Evolutionary conservation across 495 filamentous ascomycete genomes (phyloP), one percentile per base, ranked within the genome.

Genomic region (Penicillium atrosanguineum): DNA sequence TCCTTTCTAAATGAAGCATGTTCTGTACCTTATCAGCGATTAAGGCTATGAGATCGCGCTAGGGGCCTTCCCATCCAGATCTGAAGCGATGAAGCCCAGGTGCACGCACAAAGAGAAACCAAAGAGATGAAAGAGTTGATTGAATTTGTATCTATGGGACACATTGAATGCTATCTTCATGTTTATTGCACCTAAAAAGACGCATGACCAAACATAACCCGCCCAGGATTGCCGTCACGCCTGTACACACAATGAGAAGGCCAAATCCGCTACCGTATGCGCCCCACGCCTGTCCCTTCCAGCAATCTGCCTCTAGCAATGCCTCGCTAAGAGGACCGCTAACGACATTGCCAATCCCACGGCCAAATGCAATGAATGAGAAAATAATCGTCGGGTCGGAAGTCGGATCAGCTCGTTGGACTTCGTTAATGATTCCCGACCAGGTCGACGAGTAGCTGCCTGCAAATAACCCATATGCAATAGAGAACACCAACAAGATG

Each of bases 381-480:
- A 84, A 80, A 12, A 86, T 69, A 59, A 85, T 77, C 3, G 72
- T 74, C 1, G 75, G 64, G 37, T 83, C 78, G 1, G 75, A 65
- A 6, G 55, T 59, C 21, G 61, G 38, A 43, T 69, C 62, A 26
- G 64, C 62, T 34, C 53, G 47, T 45, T 75, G 69, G n/a, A 86
- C 61, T 36, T 79, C 73, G 12, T 70, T 72, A 48, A 82, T 80
- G 28, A 83, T 76, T 4, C 80, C 86, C 0, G 80, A 72, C 79
- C 83, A 87, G 0, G 78, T 80, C 1, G 74, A 73, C 2, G 74
- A 73, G 50, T 75, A 84, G 2, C 76, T 73, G 0, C 85, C 84
- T 0, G 83, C 85, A 59, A 86, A 87, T 6, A 87, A 59, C 1
- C 87, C 87, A 56, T 85, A 89, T 15, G 81, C 52, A 9, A 89